Conservation (phyloP, 345 rosid species). For the Combretum micranthum region DNA sequence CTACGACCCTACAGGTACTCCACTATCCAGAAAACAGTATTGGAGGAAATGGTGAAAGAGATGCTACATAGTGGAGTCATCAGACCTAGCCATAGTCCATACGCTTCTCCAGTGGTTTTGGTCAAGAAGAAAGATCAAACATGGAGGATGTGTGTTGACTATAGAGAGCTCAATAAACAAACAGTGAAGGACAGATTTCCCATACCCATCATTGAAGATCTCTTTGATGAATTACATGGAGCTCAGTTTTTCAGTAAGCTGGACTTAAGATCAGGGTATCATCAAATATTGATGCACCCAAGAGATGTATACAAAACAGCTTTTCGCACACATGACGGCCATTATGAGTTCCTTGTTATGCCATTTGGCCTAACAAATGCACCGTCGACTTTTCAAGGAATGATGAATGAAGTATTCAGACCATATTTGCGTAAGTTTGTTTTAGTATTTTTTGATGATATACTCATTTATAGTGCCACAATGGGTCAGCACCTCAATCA, state of each 20-base stretch:
- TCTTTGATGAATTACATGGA: background rate
- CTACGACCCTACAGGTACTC: too few relatives aligned
- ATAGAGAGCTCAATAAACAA: background rate
- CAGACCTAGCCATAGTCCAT: too few relatives aligned
- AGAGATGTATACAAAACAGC: background rate
- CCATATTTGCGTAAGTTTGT: background rate
- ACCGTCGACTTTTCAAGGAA: background rate
- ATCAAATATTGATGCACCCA: background rate
- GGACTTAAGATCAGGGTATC: background rate
- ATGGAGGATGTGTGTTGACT: background rate
- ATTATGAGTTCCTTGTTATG: background rate
- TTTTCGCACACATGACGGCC: background rate
- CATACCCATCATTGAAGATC: background rate
- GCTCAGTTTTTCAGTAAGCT: background rate
- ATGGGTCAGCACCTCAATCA: too few relatives aligned
- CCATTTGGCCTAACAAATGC: background rate
- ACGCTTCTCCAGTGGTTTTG: background rate
- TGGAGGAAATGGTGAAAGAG: too few relatives aligned
- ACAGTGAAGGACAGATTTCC: background rate
- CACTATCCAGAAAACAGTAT: too few relatives aligned
- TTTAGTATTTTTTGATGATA: background rate
- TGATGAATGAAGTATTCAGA: background rate
- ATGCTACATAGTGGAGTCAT: too few relatives aligned
- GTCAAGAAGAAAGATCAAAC: background rate
- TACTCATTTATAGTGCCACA: background rate